Evolutionary conservation across 192 early-diverging fungal species (phyloP), one percentile per base, ranked within the genome.

Genomic region (Gigaspora rosea): DNA sequence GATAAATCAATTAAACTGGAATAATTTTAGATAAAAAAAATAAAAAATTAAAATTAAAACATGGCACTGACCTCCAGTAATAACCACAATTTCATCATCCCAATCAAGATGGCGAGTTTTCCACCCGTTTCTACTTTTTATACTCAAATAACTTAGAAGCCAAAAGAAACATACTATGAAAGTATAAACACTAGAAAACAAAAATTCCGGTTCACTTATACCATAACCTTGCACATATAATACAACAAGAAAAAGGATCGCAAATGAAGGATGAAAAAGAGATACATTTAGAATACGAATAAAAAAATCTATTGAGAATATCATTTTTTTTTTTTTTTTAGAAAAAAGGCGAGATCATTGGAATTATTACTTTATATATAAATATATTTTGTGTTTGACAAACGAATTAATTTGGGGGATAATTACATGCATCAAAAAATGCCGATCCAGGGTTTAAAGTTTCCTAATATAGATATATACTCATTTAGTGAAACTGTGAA

Each of bases 11-110:
- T 41, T 41, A 7, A 41, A 2, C 0, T 7, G 7, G 3, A 41
- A 41, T 41, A 2, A 6, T 41, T 41, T 41, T 1, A 41, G 41
- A 41, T 41, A 41, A 6, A 41, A 41, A 41, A 41, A 41, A 41
- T 6, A 1, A 6, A 41, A 41, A 7, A 0, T 41, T 6, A 6
- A 41, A 6, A 41, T 41, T 41, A n/a, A 27, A 27, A 27, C 27
- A 41, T 41, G 41, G 2, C 41, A 41, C 2, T 7, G 41, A 68
- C 88, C 88, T 89, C 90, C 90, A 64, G 88, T 90, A n/a, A 91
- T 82, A 71, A 91, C 66, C 10, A 91, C 90, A 62, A 88, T 78
- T 73, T 90, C 89, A 10, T 87, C 78, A 20, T 81, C 77, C 90
- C 90, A 91, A 68, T 88, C 80, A 32, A 85, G 27, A 46, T 72